Evolutionary conservation across 768 basidiomycete species (phyloP), one percentile per base, ranked within the genome.

Genomic region (Lactarius hengduanensis): DNA sequence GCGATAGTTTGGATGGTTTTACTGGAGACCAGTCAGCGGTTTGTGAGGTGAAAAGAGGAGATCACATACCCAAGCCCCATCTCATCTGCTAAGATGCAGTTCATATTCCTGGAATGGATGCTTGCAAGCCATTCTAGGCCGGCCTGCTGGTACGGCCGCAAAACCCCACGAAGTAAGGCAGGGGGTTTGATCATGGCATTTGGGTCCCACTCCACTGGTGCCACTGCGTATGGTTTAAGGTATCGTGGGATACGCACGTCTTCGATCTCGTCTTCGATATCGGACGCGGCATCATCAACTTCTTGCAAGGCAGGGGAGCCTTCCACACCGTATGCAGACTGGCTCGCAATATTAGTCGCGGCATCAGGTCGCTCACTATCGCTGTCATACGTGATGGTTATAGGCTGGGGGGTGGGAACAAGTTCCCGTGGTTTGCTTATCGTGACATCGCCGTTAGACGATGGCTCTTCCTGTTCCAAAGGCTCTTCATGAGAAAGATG

Each of bases 1-100:
- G 96, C 83, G 58, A 99, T 98, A 1, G 96, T 96, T 77, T 99
- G 97, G 38, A 99, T 92, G 0, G 97, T 98, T 81, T 93, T 93
- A 59, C 94, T 98, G 72, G 18, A 71, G 3, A 13, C 50, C 4
- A 16, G 41, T 67, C 45, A 57, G 6, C 69, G 62, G 65, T 69
- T 53, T 54, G 63, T 30, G 47, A 4, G 4, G 32, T 11, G 30
- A 64, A 16, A 59, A 61, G 1, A 47, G 30, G 10, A 68, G 32
- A 22, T 40, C 30, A 82, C 89, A 50, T 72, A 96, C 93, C 94
- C 94, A 8, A 96, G 77, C 54, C 94, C 95, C 94, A 97, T 96
- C 76, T 96, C 94, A 73, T 96, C 95, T 1, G 94, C 93, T 50
- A 94, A 78, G 58, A 94, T 93, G 0, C 91, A 91, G 70, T 94